phyloP scores from a whole-genome alignment of 2,329 filamentous ascomycete species.

The Coniochaeta prunicola region DNA sequence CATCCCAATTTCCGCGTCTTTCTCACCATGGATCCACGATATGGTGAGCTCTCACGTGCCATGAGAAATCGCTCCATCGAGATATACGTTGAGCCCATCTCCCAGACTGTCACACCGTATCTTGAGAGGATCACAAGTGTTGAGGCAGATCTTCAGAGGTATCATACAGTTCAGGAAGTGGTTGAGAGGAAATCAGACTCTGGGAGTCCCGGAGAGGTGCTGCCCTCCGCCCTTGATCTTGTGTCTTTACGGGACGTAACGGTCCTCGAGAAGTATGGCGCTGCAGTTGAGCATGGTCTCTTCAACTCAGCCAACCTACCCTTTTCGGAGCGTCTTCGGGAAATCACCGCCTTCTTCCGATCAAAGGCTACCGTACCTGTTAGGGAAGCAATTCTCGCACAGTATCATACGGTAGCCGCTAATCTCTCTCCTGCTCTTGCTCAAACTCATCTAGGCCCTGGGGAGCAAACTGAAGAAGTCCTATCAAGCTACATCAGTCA shows the following conservation, averaged over 20 bases:
- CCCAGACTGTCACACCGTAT: constrained; percentile 23
- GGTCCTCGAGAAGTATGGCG: constrained; percentile 19
- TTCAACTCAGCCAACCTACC: neutral
- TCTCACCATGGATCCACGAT: constrained; percentile 83
- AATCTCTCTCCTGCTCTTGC: constrained; percentile 7
- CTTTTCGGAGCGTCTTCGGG: constrained; percentile 9
- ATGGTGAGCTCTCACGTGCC: constrained; percentile 88
- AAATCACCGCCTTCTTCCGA: constrained; percentile 15
- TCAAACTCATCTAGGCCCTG: neutral
- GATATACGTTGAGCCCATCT: constrained; percentile 60
- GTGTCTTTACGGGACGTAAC: constrained; percentile 39
- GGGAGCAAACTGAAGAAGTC: neutral
- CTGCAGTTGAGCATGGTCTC: constrained; percentile 5
- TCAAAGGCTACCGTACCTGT: constrained; percentile 23
- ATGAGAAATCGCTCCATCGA: constrained; percentile 96
- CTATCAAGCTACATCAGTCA: neutral
- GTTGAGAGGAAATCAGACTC: constrained; percentile 12
- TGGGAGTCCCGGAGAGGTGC: constrained; percentile 22
- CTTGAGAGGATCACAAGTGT: constrained; percentile 35
- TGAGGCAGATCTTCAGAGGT: constrained; percentile 43
- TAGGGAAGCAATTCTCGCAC: constrained; percentile 23
- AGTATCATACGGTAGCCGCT: constrained; percentile 15
- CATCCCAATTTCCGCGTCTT: constrained; percentile 89
- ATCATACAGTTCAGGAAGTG: constrained; percentile 28
- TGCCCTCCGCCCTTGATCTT: constrained; percentile 35